Evolutionary conservation across 495 filamentous ascomycete species (phyloP).

Genomic region (Aspergillus cristatus): DNA sequence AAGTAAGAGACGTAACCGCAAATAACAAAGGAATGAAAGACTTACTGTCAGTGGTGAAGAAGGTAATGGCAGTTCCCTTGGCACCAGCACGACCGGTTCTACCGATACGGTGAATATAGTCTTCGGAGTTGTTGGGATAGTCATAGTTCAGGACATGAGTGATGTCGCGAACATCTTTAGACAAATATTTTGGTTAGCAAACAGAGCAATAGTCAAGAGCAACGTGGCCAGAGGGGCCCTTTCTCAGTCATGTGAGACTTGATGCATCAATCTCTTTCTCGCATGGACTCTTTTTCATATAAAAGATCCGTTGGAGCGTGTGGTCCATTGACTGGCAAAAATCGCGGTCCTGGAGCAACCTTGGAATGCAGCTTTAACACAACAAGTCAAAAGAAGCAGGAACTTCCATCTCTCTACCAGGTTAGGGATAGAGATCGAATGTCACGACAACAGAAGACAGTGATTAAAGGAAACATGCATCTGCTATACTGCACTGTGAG

Average conservation of each 20-base stretch:
- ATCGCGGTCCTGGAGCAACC: conserved; percentile 66
- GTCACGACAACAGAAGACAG: conserved; percentile 37
- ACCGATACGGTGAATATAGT: conserved; percentile 96
- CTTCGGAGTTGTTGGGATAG: conserved; percentile 99
- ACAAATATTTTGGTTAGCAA: conserved; percentile 69
- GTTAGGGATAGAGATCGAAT: conserved; percentile 66
- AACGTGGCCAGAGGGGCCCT: conserved; percentile 44
- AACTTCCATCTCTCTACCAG: conserved; percentile 66
- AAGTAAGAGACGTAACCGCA: conserved; percentile 1
- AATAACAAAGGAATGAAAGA: conserved; percentile 18
- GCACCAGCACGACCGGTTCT: conserved; percentile 89
- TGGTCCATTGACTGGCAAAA: conserved; percentile 45
- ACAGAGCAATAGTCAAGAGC: conserved; percentile 36
- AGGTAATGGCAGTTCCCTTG: conserved; percentile 79
- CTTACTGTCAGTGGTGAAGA: conserved; percentile 98
- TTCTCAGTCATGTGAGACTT: conserved; percentile 54
- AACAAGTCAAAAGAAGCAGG: conserved; percentile 56
- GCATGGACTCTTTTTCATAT: conserved; percentile 48
- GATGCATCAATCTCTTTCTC: conserved; percentile 62
- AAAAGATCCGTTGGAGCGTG: conserved; percentile 39
- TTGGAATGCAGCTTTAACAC: conserved; percentile 54
- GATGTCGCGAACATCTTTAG: conserved; percentile 98
- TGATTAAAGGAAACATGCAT: conserved; percentile 47
- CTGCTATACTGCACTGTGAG: conserved; percentile 67
- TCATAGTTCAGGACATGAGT: conserved; percentile 99